Conservation (phyloP, 768 basidiomycete genomes). For the Mycena sanguinolenta region DNA sequence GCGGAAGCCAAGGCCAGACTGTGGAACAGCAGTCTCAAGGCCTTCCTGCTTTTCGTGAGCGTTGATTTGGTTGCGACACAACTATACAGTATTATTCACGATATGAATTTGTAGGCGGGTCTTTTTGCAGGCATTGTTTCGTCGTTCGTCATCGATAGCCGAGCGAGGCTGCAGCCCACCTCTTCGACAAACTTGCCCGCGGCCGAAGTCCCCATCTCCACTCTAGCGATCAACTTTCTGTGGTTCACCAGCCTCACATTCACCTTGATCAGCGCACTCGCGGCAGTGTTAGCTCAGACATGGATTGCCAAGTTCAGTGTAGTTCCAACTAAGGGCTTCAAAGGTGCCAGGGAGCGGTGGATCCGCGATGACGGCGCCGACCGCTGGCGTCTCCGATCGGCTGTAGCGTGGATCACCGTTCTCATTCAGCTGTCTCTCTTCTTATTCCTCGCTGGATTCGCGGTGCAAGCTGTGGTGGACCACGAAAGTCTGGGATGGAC, state of each 20-base stretch:
- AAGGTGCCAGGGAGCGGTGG: no score
- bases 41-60: no score
- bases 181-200: no score
- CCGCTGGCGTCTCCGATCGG: neutral
- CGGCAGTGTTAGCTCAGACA: conserved; percentile 15
- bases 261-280: conserved; percentile 24
- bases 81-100: neutral
- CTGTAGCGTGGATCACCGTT: conserved; percentile 12
- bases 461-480: conserved; percentile 1
- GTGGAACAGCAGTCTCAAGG: no score
- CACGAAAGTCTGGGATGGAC: conserved; percentile 9
- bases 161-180: conserved; percentile 8
- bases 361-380: conserved; percentile 4
- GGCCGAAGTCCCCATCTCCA: neutral
- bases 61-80: neutral
- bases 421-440: no score
- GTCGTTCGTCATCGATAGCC: conserved; percentile 16
- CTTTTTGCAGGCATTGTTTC: conserved; percentile 18
- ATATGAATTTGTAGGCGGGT: neutral
- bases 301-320: conserved; percentile 18
- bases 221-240: conserved; percentile 14
- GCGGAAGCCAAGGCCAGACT: no score
- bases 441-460: no score
- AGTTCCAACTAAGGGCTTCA: conserved; percentile 8
- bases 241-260: no score